phyloP scores from a whole-genome alignment of 176 grass and related monocot genomes.

The Puccinellia tenuiflora region DNA sequence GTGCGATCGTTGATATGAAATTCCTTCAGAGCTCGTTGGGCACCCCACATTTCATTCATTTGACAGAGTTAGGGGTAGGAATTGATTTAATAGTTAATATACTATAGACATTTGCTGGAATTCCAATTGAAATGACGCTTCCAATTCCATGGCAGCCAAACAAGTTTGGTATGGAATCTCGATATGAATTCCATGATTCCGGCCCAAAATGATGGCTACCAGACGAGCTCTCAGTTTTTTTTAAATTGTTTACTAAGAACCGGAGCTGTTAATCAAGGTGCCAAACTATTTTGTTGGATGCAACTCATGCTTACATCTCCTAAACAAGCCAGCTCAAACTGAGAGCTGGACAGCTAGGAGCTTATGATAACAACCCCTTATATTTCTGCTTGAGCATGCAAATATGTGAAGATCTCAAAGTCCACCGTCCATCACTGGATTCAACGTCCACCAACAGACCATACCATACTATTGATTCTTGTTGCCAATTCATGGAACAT shows the following conservation, averaged over 20 bases:
- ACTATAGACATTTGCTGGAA: too few species aligned
- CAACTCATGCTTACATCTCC: neutral
- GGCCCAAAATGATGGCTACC: too few species aligned
- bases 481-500: constrained; percentile 6
- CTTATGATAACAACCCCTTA: neutral
- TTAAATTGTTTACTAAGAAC: neutral
- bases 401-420: neutral
- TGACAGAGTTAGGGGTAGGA: too few species aligned
- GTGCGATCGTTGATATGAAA: neutral
- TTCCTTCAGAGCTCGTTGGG: too few species aligned
- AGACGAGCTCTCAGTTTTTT: too few species aligned
- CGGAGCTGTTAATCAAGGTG: neutral
- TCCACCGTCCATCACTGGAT: neutral
- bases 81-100: too few species aligned
- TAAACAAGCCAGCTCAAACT: constrained; percentile 11
- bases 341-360: neutral
- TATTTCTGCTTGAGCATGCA: neutral
- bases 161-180: too few species aligned
- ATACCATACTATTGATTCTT: constrained; percentile 8
- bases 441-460: neutral
- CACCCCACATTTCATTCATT: too few species aligned
- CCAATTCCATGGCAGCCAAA: too few species aligned
- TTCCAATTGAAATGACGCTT: too few species aligned
- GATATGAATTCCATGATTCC: too few species aligned
- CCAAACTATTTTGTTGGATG: neutral